Base-by-base conservation (phyloP, 139 green algal species). In the Micractinium sp. region DNA sequence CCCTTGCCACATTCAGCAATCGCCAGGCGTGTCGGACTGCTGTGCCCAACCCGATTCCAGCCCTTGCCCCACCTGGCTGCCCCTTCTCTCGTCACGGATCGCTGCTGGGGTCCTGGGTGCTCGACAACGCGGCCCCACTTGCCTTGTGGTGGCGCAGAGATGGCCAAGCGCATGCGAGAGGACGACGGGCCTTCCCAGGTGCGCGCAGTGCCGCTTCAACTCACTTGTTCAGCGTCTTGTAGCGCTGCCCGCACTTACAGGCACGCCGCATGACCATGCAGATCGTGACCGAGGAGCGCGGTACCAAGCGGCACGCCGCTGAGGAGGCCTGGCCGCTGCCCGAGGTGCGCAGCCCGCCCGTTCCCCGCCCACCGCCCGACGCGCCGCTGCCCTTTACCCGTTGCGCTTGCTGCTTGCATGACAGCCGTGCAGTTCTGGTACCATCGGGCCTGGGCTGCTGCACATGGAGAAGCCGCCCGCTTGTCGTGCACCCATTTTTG, bases 221-320 rank as follows among this genome's bases (percentile, higher is more conserved):
- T n/a, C 31, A 13, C 31, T n/a, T 71, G 47, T 25, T 41, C 19
- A 18, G 29, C 19, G 22, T 15, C 41, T 67, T 29, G 20, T 18
- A 25, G 56, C 41, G 41, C 33, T 38, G 14, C 78, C 78, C 27
- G 78, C 78, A 22, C 74, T 80, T n/a, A 80, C 74, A 18, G 74
- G 27, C 77, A 9, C 12, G 25, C 38, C 19, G 3, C 25, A 20
- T 33, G 22, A 12, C 36, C 19, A 9, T 29, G 78, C 83, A 87
- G 83, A 67, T 87, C n/a, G 38, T 87, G 25, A 79, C 71, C 2
- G 83, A 87, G 41, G 41, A 77, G 5, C 80, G 80, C 23, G 61
- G 25, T 3, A 27, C 83, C 39, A 87, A 87, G 67, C 83, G 83
- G 4, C 67, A 81, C 31, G 71, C 39, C 61, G 27, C 19, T 9